phyloP scores from a whole-genome alignment of 371 early-diverging fungal species.

The Mortierella sp. region DNA sequence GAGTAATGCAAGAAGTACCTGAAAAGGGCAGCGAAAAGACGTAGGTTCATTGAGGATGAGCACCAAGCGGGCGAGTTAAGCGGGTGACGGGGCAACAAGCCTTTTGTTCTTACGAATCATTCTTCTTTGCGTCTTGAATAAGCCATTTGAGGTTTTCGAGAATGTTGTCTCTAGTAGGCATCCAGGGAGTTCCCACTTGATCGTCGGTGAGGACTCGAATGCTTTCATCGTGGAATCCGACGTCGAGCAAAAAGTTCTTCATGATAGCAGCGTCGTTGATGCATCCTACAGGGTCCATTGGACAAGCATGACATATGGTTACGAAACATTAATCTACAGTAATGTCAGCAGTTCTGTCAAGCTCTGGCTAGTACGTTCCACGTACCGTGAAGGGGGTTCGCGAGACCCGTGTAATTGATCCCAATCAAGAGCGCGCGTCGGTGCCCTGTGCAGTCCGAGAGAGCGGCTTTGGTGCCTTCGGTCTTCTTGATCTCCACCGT shows the following conservation, averaged over 20 bases:
- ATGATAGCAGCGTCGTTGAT: constrained; percentile 79
- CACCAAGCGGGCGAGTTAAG: too few species aligned
- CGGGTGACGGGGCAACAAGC: constrained; percentile 37
- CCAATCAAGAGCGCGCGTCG: constrained; percentile 52
- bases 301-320: background rate
- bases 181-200: constrained; percentile 61
- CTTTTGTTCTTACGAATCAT: constrained; percentile 70
- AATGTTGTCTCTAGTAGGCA: constrained; percentile 79
- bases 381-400: constrained; percentile 37
- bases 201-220: constrained; percentile 81
- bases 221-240: constrained; percentile 62
- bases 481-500: constrained; percentile 14
- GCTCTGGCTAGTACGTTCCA: background rate
- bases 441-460: constrained; percentile 43
- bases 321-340: background rate
- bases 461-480: constrained; percentile 16
- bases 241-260: constrained; percentile 62
- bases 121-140: constrained; percentile 69
- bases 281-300: constrained; percentile 64
- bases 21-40: background rate
- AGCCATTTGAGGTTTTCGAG: constrained; percentile 79
- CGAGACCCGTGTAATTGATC: constrained; percentile 43
- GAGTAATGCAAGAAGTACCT: constrained; percentile 75
- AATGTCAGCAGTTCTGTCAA: too few species aligned
- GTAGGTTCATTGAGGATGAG: too few species aligned